Evolutionary conservation across 306 rosid species (phyloP), one percentile per base, ranked within the genome.

Genomic region (Alnus glutinosa): DNA sequence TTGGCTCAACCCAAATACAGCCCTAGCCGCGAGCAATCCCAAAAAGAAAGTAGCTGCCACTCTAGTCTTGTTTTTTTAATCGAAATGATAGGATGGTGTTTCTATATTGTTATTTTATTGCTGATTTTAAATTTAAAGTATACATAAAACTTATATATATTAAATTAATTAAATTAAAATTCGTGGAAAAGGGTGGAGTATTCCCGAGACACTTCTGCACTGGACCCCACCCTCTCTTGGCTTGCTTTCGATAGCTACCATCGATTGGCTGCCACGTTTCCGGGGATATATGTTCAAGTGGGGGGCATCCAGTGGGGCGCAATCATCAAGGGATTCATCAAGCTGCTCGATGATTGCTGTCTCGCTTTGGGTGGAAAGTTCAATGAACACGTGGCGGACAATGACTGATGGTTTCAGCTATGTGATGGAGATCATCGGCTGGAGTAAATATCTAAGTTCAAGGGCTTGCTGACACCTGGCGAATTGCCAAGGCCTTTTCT

Each of bases 211-310:
- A n/a, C 72, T 18, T 15, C 32, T 36, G 5, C 59, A 6, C 19
- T 54, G 52, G 78, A 72, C 54, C 81, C 83, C 68, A 10, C 2
- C 74, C 6, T 7, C 16, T 23, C 1, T 1, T 5, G 10, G 5
- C 10, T 5, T 4, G 42, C 67, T 39, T 72, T 79, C 46, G 74
- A 9, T 7, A 63, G 28, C 71, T 48, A 39, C 89, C 85, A 75
- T 23, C 37, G 12, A 15, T 0, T 46, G 1, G 7, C 50, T 18
- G 74, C 84, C 89, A 83, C 87, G 87, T 87, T 30, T 34, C 76
- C 57, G 2, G 1, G 1, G 13, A 9, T 46, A 61, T 61, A 28
- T 19, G 42, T 11, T 2, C 18, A 5, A 18, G 2, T 52, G 61
- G 61, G 2, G 62, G 61, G 61, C 72, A 12, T 67, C 9, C 74